These are phyloP conservation scores for Nicotiana undulata DNA, from an alignment of 257 asterid species.

Conservation along the genomic window DNA sequence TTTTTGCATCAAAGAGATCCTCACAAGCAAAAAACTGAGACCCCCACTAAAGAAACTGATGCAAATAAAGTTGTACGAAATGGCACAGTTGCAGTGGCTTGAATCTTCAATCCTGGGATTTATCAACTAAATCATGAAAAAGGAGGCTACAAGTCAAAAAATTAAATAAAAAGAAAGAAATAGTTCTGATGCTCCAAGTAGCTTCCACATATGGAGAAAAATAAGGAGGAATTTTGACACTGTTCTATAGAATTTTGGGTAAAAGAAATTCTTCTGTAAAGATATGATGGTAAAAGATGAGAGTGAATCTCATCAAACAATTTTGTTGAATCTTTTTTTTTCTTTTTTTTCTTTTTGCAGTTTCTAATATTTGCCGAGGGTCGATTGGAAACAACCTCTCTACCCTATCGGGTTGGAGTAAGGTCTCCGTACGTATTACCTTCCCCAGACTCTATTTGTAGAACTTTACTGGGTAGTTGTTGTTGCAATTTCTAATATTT, in stretches of 20 bases:
- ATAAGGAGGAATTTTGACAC: neutral
- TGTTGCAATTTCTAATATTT: too few relatives aligned
- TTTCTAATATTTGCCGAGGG: neutral
- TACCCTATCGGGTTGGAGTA: too few relatives aligned
- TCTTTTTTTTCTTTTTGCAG: neutral
- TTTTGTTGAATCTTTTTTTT: neutral
- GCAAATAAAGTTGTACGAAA: slow-evolving; percentile 47
- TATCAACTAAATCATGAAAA: neutral
- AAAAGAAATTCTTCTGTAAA: slow-evolving; percentile 1
- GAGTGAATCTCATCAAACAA: neutral
- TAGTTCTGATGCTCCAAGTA: neutral
- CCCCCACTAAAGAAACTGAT: slow-evolving; percentile 41
- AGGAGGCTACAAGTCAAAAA: neutral
- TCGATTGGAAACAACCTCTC: too few relatives aligned
- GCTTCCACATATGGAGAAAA: neutral
- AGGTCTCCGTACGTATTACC: too few relatives aligned
- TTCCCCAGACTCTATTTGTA: too few relatives aligned
- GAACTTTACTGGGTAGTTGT: too few relatives aligned
- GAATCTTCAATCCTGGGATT: neutral
- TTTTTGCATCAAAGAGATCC: slow-evolving; percentile 52
- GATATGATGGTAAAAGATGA: slow-evolving; percentile 3
- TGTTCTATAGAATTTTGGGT: neutral
- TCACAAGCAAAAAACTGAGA: slow-evolving; percentile 18
- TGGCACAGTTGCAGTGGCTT: slow-evolving; percentile 76
- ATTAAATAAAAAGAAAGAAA: neutral